Percentiles rank a stretch among this genome's conserved stretches.
Evolutionary conservation across 805 yeast genomes (phyloP).

Genomic region (Wickerhamiella sergipiensis): DNA sequence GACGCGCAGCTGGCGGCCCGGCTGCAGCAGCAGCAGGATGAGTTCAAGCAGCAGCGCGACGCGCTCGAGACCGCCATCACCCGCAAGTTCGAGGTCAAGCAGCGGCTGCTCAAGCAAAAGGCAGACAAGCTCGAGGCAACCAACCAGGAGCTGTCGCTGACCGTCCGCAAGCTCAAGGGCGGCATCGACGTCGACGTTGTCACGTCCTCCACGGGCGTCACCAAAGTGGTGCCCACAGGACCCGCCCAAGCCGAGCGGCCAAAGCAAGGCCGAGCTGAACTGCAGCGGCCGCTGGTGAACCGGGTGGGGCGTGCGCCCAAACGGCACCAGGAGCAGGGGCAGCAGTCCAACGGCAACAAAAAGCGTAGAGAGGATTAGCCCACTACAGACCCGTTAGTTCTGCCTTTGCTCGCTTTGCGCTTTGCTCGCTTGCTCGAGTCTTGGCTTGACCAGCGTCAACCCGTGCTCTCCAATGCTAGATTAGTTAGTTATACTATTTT

Average conservation of each 20-base stretch:
- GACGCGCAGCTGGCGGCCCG: slow-evolving; percentile 7
- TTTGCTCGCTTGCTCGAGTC: no score
- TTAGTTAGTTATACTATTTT: no score
- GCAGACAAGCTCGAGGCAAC: slow-evolving; percentile 38
- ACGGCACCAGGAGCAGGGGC: not conserved
- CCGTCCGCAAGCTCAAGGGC: slow-evolving; percentile 15
- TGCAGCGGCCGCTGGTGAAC: slow-evolving; percentile 2
- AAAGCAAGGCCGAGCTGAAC: not conserved
- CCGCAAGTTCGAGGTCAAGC: slow-evolving; percentile 16
- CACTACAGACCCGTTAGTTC: no score
- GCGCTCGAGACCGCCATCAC: slow-evolving; percentile 8
- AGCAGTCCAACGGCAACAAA: slow-evolving; percentile 2
- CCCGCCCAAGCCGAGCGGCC: not conserved
- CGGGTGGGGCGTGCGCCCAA: not conserved
- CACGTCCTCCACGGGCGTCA: slow-evolving; percentile 6
- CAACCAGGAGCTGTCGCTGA: slow-evolving; percentile 15
- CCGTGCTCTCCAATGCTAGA: no score
- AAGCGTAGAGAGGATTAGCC: slow-evolving; percentile 8
- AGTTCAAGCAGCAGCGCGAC: slow-evolving; percentile 7
- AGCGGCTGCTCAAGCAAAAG: slow-evolving; percentile 38
- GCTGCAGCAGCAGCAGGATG: slow-evolving; percentile 8
- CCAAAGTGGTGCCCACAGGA: slow-evolving; percentile 3
- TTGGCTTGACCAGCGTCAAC: no score
- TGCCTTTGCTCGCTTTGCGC: no score
- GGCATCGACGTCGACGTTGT: slow-evolving; percentile 8